A percentile compares a stretch with the other conserved stretches of the same genome.
Conservation (phyloP, 495 filamentous ascomycete genomes). For the Immersiella caudata region DNA sequence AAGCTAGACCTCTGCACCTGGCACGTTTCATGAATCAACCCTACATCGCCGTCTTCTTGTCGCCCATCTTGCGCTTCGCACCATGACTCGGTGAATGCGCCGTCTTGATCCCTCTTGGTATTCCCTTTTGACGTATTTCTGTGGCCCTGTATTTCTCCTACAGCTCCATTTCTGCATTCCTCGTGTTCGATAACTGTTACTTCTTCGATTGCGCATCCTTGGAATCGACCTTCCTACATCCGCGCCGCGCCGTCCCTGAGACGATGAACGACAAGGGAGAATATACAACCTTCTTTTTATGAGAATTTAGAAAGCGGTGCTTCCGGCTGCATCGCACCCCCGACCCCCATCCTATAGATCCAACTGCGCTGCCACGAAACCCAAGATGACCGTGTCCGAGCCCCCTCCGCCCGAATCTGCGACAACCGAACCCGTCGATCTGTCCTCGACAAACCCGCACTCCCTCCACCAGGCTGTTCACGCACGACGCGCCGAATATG, state of each 20-base stretch:
- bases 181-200: neutral
- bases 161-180: neutral
- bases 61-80: neutral
- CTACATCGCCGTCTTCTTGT: neutral
- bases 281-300: neutral
- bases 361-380: neutral
- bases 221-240: neutral
- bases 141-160: neutral
- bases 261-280: neutral
- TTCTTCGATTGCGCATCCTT: neutral
- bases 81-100: conserved; percentile 4
- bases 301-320: neutral
- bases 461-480: conserved; percentile 60
- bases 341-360: neutral
- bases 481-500: conserved; percentile 77
- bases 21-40: conserved; percentile 3
- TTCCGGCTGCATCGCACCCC: neutral
- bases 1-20: neutral
- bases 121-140: neutral
- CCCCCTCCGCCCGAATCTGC: conserved; percentile 35
- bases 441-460: conserved; percentile 40
- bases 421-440: conserved; percentile 40
- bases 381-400: conserved; percentile 36
- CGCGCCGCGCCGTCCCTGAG: neutral
- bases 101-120: neutral